Conservation (phyloP, 2,329 filamentous ascomycete genomes). For the Neospermospora avenae region DNA sequence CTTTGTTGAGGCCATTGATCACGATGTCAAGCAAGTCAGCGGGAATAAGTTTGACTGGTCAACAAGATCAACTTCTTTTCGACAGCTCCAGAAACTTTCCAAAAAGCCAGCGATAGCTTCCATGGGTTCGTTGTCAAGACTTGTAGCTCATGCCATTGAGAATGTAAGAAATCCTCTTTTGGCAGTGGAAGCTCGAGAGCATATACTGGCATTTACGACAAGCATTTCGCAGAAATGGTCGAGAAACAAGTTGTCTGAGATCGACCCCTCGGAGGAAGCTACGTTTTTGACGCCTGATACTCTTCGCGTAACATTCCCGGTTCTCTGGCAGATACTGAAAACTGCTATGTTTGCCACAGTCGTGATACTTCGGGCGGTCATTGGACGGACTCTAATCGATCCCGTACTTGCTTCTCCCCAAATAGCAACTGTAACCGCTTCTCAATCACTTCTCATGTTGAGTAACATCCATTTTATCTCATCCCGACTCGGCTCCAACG, state of each 20-base stretch:
- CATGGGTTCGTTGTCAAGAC: conserved; percentile 59
- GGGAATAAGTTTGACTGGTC: conserved; percentile 57
- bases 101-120: conserved; percentile 56
- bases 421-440: conserved; percentile 55
- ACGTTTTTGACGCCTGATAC: conserved; percentile 56
- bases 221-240: conserved; percentile 60
- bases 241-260: conserved; percentile 63
- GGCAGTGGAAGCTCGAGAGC: conserved; percentile 45
- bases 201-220: conserved; percentile 46
- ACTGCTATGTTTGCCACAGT: conserved; percentile 62
- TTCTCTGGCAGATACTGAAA: conserved; percentile 63
- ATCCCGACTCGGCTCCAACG: conserved; percentile 58
- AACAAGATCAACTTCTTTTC: conserved; percentile 53
- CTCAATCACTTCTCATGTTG: conserved; percentile 60
- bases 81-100: conserved; percentile 52
- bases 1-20: conserved; percentile 60
- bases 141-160: conserved; percentile 61
- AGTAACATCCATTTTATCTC: conserved; percentile 68
- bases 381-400: conserved; percentile 58
- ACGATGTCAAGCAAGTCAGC: conserved; percentile 52
- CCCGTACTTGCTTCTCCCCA: conserved; percentile 47
- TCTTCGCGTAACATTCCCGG: conserved; percentile 53
- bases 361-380: conserved; percentile 56
- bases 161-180: conserved; percentile 46
- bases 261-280: conserved; percentile 59